Evolutionary conservation across 2,329 filamentous ascomycete species (phyloP).

Genomic region (Furcasterigmium furcatum): DNA sequence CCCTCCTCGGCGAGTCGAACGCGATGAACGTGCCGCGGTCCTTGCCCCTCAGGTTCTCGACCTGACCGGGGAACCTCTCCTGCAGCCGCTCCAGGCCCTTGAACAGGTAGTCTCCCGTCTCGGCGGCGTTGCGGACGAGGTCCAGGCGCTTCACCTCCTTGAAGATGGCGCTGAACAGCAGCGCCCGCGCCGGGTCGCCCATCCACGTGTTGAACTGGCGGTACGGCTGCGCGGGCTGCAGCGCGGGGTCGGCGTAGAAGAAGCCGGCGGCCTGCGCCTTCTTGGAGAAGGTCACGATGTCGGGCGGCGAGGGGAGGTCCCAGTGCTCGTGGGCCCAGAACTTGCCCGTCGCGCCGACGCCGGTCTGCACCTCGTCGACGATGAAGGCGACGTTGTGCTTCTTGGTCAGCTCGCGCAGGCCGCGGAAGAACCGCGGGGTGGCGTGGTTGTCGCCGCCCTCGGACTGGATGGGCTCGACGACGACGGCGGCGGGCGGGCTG

Average conservation of each 20-base stretch:
- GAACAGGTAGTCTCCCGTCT: slow-evolving; percentile 67
- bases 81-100: slow-evolving; percentile 59
- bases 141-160: slow-evolving; percentile 68
- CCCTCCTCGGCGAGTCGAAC: slow-evolving; percentile 69
- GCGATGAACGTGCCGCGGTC: slow-evolving; percentile 76
- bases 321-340: slow-evolving; percentile 90
- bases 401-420: slow-evolving; percentile 68
- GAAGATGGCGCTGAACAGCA: slow-evolving; percentile 76
- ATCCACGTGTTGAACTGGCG: slow-evolving; percentile 74
- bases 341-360: slow-evolving; percentile 76
- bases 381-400: slow-evolving; percentile 71
- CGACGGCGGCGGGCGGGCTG: slow-evolving; percentile 69
- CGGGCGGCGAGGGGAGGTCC: slow-evolving; percentile 67
- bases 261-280: slow-evolving; percentile 84
- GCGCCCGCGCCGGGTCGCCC: slow-evolving; percentile 73
- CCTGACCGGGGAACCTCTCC: slow-evolving; percentile 63
- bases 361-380: slow-evolving; percentile 79
- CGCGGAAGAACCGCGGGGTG: slow-evolving; percentile 73
- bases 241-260: slow-evolving; percentile 70
- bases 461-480: slow-evolving; percentile 79
- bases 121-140: slow-evolving; percentile 61
- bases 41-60: slow-evolving; percentile 74
- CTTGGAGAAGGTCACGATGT: slow-evolving; percentile 85
- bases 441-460: slow-evolving; percentile 85
- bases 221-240: slow-evolving; percentile 78